Evolutionary conservation across 2,329 filamentous ascomycete species (phyloP).

Genomic region (Hymenoscyphus scutula): DNA sequence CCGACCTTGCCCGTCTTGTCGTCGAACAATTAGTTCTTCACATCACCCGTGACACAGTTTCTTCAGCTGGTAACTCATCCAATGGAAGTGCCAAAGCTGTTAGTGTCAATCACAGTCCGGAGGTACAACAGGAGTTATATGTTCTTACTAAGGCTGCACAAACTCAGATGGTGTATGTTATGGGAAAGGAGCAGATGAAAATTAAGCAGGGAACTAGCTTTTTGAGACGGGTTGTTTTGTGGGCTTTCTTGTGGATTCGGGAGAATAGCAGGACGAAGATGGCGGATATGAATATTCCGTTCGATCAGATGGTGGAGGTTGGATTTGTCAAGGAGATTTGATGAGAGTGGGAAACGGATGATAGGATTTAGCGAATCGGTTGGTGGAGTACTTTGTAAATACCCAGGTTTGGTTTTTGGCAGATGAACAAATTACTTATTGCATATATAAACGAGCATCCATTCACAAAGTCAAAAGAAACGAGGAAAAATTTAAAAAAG

Average conservation of each 20-base stretch:
- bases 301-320: slow-evolving; percentile 63
- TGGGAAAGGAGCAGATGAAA: slow-evolving; percentile 62
- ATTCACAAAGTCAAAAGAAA: too few relatives aligned
- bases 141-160: slow-evolving; percentile 44
- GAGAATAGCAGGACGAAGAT: slow-evolving; percentile 67
- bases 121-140: slow-evolving; percentile 42
- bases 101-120: slow-evolving; percentile 26
- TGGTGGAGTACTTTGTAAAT: background rate
- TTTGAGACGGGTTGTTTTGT: slow-evolving; percentile 47
- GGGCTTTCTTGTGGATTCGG: slow-evolving; percentile 60
- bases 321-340: slow-evolving; percentile 65
- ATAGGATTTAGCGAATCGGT: background rate
- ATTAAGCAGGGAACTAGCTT: slow-evolving; percentile 41
- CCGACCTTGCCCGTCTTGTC: slow-evolving; percentile 59
- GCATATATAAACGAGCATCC: too few relatives aligned
- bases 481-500: background rate
- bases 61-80: slow-evolving; percentile 26
- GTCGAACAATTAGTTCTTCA: slow-evolving; percentile 55
- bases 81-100: slow-evolving; percentile 10
- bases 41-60: slow-evolving; percentile 41
- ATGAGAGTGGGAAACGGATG: background rate
- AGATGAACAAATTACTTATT: background rate
- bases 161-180: slow-evolving; percentile 52
- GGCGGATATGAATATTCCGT: slow-evolving; percentile 57
- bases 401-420: background rate